phyloP scores from a whole-genome alignment of 192 early-diverging fungal species.

The Mortierella hygrophila region DNA sequence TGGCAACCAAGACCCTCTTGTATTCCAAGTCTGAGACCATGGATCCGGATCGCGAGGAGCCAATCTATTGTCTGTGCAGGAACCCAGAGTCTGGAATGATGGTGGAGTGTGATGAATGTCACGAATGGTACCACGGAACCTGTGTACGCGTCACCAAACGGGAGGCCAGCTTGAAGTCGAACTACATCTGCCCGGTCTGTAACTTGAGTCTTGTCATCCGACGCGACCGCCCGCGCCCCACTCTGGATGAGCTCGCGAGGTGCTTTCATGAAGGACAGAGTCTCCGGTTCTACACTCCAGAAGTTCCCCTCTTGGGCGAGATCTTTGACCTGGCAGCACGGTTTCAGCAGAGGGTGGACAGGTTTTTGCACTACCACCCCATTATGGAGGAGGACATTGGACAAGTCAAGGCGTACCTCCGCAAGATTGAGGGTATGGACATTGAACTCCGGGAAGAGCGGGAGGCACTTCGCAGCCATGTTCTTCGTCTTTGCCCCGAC shows the following conservation, averaged over 20 bases:
- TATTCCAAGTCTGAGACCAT: slow-evolving; percentile 1
- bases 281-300: slow-evolving; percentile 59
- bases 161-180: slow-evolving; percentile 56
- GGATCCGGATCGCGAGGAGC: slow-evolving; percentile 26
- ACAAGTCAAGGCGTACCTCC: slow-evolving; percentile 50
- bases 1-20: slow-evolving; percentile 1
- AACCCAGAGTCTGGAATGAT: slow-evolving; percentile 71
- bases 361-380: slow-evolving; percentile 26
- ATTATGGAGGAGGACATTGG: slow-evolving; percentile 45
- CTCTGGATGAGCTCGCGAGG: slow-evolving; percentile 43
- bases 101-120: slow-evolving; percentile 76
- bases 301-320: slow-evolving; percentile 23
- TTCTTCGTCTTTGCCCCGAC: slow-evolving; percentile 38
- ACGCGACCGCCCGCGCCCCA: slow-evolving; percentile 56
- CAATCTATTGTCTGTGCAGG: slow-evolving; percentile 73
- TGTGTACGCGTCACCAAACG: slow-evolving; percentile 65
- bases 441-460: slow-evolving; percentile 56
- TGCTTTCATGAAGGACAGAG: slow-evolving; percentile 53
- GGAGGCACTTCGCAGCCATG: slow-evolving; percentile 53
- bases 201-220: slow-evolving; percentile 41
- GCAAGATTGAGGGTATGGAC: slow-evolving; percentile 58
- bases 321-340: slow-evolving; percentile 13
- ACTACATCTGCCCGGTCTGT: slow-evolving; percentile 72
- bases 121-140: slow-evolving; percentile 75
- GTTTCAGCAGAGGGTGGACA: slow-evolving; percentile 20